A percentile compares a stretch with the other conserved stretches of the same genome.
Evolutionary conservation across 495 filamentous ascomycete genomes (phyloP).

Genomic region (Xylaria grammica): DNA sequence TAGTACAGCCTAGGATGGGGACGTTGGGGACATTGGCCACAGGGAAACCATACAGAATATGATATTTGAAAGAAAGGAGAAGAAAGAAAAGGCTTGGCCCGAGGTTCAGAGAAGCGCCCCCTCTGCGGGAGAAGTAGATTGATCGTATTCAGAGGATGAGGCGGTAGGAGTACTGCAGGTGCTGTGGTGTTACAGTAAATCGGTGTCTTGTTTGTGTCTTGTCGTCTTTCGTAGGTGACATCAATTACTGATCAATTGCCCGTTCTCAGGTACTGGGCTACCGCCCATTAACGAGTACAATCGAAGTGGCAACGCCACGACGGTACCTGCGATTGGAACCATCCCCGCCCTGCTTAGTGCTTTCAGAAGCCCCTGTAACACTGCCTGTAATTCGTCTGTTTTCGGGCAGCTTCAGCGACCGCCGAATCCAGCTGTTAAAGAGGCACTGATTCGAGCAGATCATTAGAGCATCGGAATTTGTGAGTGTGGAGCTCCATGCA

Average conservation of each 20-base stretch:
- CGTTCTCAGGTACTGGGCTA: no score
- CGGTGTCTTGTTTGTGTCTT: no score
- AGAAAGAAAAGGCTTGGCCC: neutral
- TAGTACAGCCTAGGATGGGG: slow-evolving; percentile 1
- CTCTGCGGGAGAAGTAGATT: neutral
- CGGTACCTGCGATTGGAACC: no score
- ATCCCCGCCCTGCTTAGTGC: no score
- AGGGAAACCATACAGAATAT: neutral
- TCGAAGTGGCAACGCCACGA: no score
- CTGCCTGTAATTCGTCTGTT: neutral
- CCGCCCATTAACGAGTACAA: no score
- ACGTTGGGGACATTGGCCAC: slow-evolving; percentile 6
- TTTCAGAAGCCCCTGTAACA: no score
- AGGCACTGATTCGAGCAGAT: no score
- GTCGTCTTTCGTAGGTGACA: neutral
- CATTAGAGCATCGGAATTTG: no score
- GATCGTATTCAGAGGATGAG: neutral
- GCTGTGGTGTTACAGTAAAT: no score
- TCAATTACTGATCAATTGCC: neutral
- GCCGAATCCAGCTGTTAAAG: neutral
- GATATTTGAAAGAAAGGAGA: neutral
- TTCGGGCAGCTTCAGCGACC: slow-evolving; percentile 3
- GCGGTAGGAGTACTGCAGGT: neutral
- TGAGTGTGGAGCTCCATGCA: no score
- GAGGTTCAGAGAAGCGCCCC: neutral